A percentile compares a stretch with the other conserved stretches of the same genome.
Conservation (phyloP, 495 filamentous ascomycete species). For the Penicillium pancosmium region DNA sequence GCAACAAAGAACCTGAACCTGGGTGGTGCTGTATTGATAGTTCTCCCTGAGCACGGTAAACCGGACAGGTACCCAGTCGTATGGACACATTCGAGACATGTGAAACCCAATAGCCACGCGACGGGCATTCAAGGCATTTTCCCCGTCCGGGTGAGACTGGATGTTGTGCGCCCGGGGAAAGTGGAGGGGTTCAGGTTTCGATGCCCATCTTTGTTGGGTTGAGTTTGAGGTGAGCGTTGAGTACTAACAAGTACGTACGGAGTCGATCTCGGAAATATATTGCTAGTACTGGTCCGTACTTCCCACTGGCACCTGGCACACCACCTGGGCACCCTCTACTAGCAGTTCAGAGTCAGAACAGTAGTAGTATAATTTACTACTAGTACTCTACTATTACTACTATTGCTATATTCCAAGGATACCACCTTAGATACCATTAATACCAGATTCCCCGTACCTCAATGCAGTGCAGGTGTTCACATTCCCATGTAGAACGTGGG, state of each 20-base stretch:
- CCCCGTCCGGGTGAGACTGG: neutral
- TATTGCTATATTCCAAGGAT: neutral
- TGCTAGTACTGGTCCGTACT: too few species aligned
- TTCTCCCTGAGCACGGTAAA: neutral
- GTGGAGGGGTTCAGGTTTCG: neutral
- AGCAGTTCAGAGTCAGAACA: too few species aligned
- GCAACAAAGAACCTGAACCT: too few species aligned
- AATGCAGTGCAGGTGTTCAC: neutral
- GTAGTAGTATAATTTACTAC: neutral
- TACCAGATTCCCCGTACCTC: too few species aligned
- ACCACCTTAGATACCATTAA: neutral
- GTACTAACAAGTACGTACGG: too few species aligned
- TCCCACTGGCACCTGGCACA: too few species aligned
- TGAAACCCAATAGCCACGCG: constrained; percentile 21
- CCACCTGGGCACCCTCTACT: too few species aligned
- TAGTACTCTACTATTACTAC: neutral
- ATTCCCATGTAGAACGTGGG: constrained; percentile 13
- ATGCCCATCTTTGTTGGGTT: constrained; percentile 2
- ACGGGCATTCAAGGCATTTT: constrained; percentile 14
- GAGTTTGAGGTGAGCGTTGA: too few species aligned
- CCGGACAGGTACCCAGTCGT: neutral
- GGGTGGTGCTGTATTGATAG: neutral
- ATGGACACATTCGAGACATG: constrained; percentile 16
- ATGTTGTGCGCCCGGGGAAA: constrained; percentile 5
- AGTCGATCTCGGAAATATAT: too few species aligned